These are phyloP conservation scores for Geranium incanum DNA, from an alignment of 441 rosid genomes.

Conservation along the genomic window DNA sequence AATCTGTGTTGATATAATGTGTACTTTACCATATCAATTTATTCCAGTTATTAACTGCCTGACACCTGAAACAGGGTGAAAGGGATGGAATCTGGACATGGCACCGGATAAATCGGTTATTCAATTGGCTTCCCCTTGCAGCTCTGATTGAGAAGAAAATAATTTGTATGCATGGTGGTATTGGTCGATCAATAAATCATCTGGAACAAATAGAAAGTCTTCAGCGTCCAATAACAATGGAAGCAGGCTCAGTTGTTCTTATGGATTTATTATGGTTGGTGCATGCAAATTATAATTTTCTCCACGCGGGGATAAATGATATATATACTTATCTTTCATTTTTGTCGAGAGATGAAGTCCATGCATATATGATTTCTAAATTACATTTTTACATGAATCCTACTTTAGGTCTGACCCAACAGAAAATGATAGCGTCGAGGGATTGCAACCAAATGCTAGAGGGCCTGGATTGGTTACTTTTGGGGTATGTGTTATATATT, in stretches of 20 bases:
- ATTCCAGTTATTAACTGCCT: constrained; percentile 17
- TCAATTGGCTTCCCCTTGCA: constrained; percentile 96
- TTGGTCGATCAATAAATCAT: constrained; percentile 95
- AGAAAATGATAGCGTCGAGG: constrained; percentile 97
- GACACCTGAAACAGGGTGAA: constrained; percentile 61
- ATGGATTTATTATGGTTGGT: constrained; percentile 94
- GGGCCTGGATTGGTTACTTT: constrained; percentile 98
- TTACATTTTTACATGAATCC: constrained; percentile 11
- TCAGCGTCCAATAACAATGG: constrained; percentile 95
- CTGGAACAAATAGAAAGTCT: constrained; percentile 90
- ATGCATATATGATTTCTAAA: constrained; percentile 13
- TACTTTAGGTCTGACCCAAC: constrained; percentile 92
- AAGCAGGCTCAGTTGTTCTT: constrained; percentile 93
- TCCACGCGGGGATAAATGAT: not conserved
- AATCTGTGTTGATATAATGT: constrained; percentile 15
- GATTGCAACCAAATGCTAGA: constrained; percentile 94
- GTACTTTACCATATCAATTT: constrained; percentile 6
- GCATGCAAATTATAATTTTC: constrained; percentile 13
- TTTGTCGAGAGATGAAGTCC: not conserved
- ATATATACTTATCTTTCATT: constrained; percentile 8
- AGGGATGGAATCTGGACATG: constrained; percentile 99
- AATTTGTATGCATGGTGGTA: constrained; percentile 99
- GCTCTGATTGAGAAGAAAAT: constrained; percentile 96
- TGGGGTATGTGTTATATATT: constrained; percentile 49
- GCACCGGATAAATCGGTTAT: constrained; percentile 93